A percentile compares a stretch with the other conserved stretches of the same genome.
These are phyloP conservation scores for Zygosaccharomyces bisporus DNA, from an alignment of 805 yeast genomes.

Conservation along the genomic window DNA sequence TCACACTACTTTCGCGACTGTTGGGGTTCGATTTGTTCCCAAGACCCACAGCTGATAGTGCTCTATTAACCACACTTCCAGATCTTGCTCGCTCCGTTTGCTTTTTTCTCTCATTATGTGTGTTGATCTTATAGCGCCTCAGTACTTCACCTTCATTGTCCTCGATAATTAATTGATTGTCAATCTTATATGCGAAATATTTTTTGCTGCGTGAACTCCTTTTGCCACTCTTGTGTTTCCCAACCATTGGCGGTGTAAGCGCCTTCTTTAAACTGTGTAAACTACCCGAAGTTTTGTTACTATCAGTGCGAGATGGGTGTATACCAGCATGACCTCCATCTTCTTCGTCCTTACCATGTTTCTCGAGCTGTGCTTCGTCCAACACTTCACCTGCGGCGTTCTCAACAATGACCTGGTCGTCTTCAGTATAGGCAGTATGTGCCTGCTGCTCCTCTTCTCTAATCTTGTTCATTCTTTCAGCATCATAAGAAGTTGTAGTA, in stretches of 20 bases:
- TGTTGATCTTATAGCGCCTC: slow-evolving; percentile 72
- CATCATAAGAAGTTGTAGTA: slow-evolving; percentile 13
- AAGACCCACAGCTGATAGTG: slow-evolving; percentile 54
- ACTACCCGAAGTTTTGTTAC: slow-evolving; percentile 31
- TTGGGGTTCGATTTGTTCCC: slow-evolving; percentile 24
- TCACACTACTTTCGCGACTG: neutral
- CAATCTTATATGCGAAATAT: slow-evolving; percentile 72
- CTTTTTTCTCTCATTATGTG: slow-evolving; percentile 38
- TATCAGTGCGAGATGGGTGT: slow-evolving; percentile 15
- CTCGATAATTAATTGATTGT: slow-evolving; percentile 75
- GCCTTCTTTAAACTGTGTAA: slow-evolving; percentile 30
- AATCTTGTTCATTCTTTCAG: slow-evolving; percentile 23
- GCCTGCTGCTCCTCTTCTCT: slow-evolving; percentile 31
- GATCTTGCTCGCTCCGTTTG: slow-evolving; percentile 9
- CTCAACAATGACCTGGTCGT: slow-evolving; percentile 66
- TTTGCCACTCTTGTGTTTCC: slow-evolving; percentile 21
- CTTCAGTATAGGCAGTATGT: slow-evolving; percentile 60
- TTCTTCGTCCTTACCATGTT: slow-evolving; percentile 27
- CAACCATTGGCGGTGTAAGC: slow-evolving; percentile 22
- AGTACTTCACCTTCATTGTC: slow-evolving; percentile 89
- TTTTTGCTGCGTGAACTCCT: slow-evolving; percentile 21
- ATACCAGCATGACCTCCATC: slow-evolving; percentile 10
- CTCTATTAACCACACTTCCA: slow-evolving; percentile 39
- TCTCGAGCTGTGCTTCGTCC: slow-evolving; percentile 46
- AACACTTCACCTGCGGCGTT: slow-evolving; percentile 81